Percentiles rank a stretch among this genome's conserved stretches.
Evolutionary conservation across 805 yeast species (phyloP).

Genomic region (Saccharomyces eubayanus): DNA sequence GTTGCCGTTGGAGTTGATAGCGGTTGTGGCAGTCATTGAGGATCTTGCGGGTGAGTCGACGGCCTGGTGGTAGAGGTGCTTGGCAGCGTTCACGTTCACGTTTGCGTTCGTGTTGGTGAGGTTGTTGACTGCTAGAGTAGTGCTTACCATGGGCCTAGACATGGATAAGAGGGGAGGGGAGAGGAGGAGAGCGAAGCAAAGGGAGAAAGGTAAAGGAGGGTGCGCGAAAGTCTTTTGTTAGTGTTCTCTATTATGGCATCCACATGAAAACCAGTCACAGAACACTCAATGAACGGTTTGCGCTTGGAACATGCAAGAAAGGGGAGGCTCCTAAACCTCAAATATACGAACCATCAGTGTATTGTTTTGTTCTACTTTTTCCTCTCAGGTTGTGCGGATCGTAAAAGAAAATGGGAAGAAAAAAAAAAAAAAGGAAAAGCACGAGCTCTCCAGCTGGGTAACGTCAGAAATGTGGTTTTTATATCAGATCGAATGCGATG

Average conservation of each 20-base stretch:
- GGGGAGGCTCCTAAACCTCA: not conserved
- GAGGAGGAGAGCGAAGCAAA: not conserved
- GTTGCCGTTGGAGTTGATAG: constrained; percentile 5
- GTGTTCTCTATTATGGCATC: not conserved
- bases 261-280: not conserved
- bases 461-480: not conserved
- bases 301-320: not conserved
- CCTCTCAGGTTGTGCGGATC: not conserved
- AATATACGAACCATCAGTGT: not conserved
- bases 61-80: constrained; percentile 6
- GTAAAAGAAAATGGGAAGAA: too few species aligned
- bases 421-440: not conserved
- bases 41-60: not conserved
- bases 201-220: not conserved
- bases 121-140: constrained; percentile 13
- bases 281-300: not conserved
- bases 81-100: constrained; percentile 12
- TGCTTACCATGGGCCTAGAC: not conserved
- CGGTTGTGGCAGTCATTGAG: not conserved
- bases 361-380: not conserved
- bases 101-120: constrained; percentile 15
- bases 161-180: not conserved
- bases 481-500: not conserved
- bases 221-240: not conserved
- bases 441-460: not conserved